Base-by-base conservation (phyloP, 768 basidiomycete genomes). In the Cyclocybe aegerita region DNA sequence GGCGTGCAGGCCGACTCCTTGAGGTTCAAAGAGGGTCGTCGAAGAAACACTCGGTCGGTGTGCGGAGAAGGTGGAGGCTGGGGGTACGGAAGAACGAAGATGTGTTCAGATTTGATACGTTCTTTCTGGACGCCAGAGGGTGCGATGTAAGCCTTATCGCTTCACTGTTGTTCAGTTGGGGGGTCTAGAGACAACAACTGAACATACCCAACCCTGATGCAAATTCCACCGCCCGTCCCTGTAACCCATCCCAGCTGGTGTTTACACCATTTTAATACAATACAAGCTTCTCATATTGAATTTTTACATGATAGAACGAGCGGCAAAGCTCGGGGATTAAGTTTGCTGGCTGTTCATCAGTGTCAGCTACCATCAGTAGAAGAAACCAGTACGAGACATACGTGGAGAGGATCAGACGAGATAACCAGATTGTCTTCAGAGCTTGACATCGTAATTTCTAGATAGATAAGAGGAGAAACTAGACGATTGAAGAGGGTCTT, bases 111-210 rank as follows among this genome's bases (percentile, higher is more conserved):
- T 54, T 80, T 71, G 55, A 94, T 94, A 10, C 91, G 81, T 57
- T 94, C 93, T 61, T 95, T 95, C 65, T 95, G 93, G 2, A 94
- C 92, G 2, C 90, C 90, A 1, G 90, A 92, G 0, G 92, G 91
- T 6, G 91, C 90, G 57, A 93, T 87, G 70, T 82, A 93, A 14
- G 92, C 90, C 53, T 83, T 85, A 52, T 90, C 81, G 10, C 88
- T 87, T 57, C 0, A 30, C 44, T 49, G 16, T 9, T 11, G 32
- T 37, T 46, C 16, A 37, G 33, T 23, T 31, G 23, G 43, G 38
- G 3, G 43, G 7, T 32, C 38, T 15, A 11, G 15, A 4, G 37
- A 46, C 29, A 23, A 37, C 14, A 12, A 52, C 16, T 36, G 29
- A 8, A 63, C 82, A 10, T 53, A 88, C 89, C 78, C 83, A 38